A percentile compares a stretch with the other conserved stretches of the same genome.
Evolutionary conservation across 148 eudicot genomes (phyloP).

Genomic region (Rhododendron henanense): DNA sequence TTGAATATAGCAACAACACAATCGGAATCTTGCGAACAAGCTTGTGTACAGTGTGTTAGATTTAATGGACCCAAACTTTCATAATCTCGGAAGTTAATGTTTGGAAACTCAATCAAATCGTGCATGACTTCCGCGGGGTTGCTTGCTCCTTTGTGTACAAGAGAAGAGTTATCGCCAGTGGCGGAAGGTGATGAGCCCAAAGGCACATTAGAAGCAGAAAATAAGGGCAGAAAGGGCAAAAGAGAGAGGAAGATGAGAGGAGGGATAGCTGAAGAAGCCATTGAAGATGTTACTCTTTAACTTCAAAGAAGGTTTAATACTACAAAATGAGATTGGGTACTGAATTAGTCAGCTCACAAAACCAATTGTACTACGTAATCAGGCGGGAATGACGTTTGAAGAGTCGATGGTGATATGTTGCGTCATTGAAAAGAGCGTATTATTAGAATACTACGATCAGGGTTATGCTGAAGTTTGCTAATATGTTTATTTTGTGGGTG

Average conservation of each 20-base stretch:
- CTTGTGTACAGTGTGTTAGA: neutral
- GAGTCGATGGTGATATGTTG: too few species aligned
- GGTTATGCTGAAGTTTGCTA: too few species aligned
- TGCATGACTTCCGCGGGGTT: neutral
- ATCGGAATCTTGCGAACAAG: neutral
- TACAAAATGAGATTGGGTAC: neutral
- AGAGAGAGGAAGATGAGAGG: neutral
- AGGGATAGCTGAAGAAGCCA: neutral
- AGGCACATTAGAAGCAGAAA: neutral
- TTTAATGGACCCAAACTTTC: neutral
- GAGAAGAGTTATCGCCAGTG: neutral
- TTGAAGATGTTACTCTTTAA: neutral
- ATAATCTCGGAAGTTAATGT: neutral
- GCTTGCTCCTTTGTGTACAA: neutral
- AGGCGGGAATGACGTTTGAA: too few species aligned
- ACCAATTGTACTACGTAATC: too few species aligned
- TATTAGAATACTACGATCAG: too few species aligned
- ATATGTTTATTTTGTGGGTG: too few species aligned
- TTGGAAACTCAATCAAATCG: neutral
- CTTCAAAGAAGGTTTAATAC: neutral
- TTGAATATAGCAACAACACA: slow-evolving; percentile 1
- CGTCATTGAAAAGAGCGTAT: too few species aligned
- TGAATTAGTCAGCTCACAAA: too few species aligned
- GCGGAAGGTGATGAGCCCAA: neutral
- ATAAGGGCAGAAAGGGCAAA: neutral